Conservation (phyloP, 495 filamentous ascomycete genomes). For the Aspergillus campestris region DNA sequence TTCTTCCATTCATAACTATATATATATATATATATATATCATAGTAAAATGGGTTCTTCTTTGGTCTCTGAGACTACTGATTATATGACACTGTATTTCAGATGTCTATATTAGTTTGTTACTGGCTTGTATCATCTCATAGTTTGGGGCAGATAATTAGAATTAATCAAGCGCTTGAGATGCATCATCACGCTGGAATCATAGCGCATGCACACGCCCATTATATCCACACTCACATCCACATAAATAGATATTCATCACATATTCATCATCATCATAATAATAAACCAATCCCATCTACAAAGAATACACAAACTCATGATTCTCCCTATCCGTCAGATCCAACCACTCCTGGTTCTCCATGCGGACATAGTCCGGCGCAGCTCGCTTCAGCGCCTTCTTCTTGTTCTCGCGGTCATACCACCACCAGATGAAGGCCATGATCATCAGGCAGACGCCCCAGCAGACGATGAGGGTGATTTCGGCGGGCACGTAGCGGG, state of each 20-base stretch:
- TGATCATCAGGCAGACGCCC: constrained; percentile 43
- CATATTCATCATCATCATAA: background rate
- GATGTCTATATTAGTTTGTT: too few species aligned
- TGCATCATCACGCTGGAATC: too few species aligned
- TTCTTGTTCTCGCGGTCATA: constrained; percentile 51
- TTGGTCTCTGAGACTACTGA: too few species aligned
- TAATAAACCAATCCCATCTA: background rate
- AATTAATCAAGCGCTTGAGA: too few species aligned
- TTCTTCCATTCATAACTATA: too few species aligned
- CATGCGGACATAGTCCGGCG: constrained; percentile 52
- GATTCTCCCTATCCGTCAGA: constrained; percentile 22
- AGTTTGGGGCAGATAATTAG: too few species aligned
- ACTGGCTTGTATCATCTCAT: too few species aligned
- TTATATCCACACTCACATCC: too few species aligned
- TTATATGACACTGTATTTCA: too few species aligned
- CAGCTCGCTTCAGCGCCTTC: constrained; percentile 46
- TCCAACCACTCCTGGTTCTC: constrained; percentile 53
- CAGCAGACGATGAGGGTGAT: constrained; percentile 62
- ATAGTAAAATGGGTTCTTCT: too few species aligned
- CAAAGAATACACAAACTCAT: constrained; percentile 32
- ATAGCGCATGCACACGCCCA: too few species aligned
- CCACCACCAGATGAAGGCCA: constrained; percentile 56
- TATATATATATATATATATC: too few species aligned
- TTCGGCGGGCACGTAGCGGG: constrained; percentile 58
- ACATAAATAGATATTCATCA: background rate